phyloP scores from a whole-genome alignment of 768 basidiomycete species.

The Paxillus rubicundulus region DNA sequence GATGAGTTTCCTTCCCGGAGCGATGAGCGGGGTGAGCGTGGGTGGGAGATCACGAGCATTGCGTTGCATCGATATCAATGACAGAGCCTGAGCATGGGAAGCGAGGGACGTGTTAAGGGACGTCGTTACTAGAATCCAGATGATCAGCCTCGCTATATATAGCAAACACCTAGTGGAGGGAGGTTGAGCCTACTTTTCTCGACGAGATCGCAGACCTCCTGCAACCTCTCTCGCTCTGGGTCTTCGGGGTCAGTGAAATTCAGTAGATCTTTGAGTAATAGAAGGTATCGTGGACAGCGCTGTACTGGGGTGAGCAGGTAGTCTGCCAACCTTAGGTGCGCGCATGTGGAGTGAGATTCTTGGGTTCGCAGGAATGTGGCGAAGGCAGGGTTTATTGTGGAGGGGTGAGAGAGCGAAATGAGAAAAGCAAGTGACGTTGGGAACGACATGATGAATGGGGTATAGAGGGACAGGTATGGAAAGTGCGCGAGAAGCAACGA shows the following conservation, averaged over 20 bases:
- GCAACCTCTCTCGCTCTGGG: constrained; percentile 63
- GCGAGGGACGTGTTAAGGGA: constrained; percentile 79
- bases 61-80: constrained; percentile 75
- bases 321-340: constrained; percentile 73
- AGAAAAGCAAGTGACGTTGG: constrained; percentile 61
- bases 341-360: constrained; percentile 69
- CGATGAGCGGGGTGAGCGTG: constrained; percentile 72
- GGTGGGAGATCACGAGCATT: constrained; percentile 74
- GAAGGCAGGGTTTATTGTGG: constrained; percentile 47
- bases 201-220: constrained; percentile 59
- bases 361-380: constrained; percentile 59
- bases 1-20: constrained; percentile 77
- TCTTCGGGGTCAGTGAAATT: constrained; percentile 61
- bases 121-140: constrained; percentile 53
- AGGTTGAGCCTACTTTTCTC: constrained; percentile 60
- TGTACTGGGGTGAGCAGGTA: constrained; percentile 88
- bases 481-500: constrained; percentile 75
- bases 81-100: constrained; percentile 72
- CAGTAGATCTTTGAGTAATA: constrained; percentile 80
- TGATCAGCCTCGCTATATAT: constrained; percentile 8
- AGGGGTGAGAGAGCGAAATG: constrained; percentile 47
- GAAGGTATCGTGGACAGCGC: constrained; percentile 81
- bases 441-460: constrained; percentile 80
- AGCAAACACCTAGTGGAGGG: background rate
- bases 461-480: constrained; percentile 85